A percentile compares a stretch with the other conserved stretches of the same genome.
These are phyloP conservation scores for Scheffersomyces ergatensis DNA, from an alignment of 805 yeast genomes.

Conservation along the genomic window DNA sequence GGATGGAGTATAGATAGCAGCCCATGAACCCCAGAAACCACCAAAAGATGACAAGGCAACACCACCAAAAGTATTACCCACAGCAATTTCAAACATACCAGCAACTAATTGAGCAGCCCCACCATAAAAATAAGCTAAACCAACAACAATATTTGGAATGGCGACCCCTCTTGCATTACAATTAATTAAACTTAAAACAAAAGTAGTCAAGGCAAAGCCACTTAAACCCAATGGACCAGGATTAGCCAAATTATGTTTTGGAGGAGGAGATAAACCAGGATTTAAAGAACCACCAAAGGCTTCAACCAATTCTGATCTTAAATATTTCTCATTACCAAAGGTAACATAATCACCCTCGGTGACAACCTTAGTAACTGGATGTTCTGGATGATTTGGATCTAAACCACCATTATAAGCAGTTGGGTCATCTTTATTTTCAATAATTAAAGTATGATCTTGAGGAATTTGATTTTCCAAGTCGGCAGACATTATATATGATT, in stretches of 20 bases:
- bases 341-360: constrained; percentile 62
- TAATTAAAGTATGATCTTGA: constrained; percentile 23
- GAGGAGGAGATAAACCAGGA: constrained; percentile 55
- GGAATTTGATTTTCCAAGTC: constrained; percentile 38
- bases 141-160: constrained; percentile 59
- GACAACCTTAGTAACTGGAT: constrained; percentile 26
- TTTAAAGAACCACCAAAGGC: constrained; percentile 86
- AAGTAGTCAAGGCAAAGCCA: constrained; percentile 67
- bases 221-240: constrained; percentile 76
- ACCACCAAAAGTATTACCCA: constrained; percentile 76
- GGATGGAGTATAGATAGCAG: constrained; percentile 47
- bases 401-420: not conserved
- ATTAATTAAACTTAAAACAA: constrained; percentile 63
- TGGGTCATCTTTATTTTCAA: constrained; percentile 9
- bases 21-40: constrained; percentile 78
- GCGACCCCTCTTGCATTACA: constrained; percentile 67
- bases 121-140: constrained; percentile 68
- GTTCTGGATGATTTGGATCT: constrained; percentile 6
- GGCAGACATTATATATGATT: constrained; percentile 17
- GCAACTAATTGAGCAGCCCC: constrained; percentile 71
- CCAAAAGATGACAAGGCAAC: constrained; percentile 60
- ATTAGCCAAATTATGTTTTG: constrained; percentile 50
- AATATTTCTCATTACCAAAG: constrained; percentile 71
- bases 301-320: constrained; percentile 52
- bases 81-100: constrained; percentile 74